These are phyloP conservation scores for Chlamydomonas sphaeroides DNA, from an alignment of 139 green algal species.

Conservation along the genomic window DNA sequence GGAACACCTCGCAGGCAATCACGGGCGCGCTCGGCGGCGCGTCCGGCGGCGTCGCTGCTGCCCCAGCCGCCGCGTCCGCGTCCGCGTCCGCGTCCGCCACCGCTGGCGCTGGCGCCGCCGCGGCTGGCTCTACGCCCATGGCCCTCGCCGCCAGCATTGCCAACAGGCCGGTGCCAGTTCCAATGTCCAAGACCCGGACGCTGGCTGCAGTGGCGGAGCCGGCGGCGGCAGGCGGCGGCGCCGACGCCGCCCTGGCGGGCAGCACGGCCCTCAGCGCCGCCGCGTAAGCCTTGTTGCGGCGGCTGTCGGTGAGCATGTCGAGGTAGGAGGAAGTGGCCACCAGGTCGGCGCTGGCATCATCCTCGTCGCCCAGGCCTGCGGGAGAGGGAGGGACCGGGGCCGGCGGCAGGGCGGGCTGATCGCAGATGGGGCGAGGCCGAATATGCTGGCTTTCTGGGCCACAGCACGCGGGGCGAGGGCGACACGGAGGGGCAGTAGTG, in stretches of 20 bases:
- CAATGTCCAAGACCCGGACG: conserved; percentile 62
- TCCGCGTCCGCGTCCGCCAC: neutral
- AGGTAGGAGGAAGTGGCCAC: conserved; percentile 63
- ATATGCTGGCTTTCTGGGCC: too few relatives aligned
- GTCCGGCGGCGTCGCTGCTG: neutral
- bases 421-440: too few relatives aligned
- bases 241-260: neutral
- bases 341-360: conserved; percentile 48
- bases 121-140: neutral
- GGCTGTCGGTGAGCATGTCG: conserved; percentile 68
- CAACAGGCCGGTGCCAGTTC: conserved; percentile 73
- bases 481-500: too few relatives aligned
- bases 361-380: conserved; percentile 40
- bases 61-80: neutral
- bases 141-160: conserved; percentile 64
- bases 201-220: neutral
- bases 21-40: conserved; percentile 26
- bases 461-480: too few relatives aligned
- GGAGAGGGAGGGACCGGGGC: too few relatives aligned
- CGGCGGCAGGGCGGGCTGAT: too few relatives aligned
- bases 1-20: conserved; percentile 64
- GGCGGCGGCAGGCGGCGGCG: neutral
- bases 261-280: neutral
- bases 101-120: neutral
- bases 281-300: conserved; percentile 59